These are phyloP conservation scores for Penicillium chermesinum DNA, from an alignment of 495 filamentous ascomycete species.

Conservation along the genomic window DNA sequence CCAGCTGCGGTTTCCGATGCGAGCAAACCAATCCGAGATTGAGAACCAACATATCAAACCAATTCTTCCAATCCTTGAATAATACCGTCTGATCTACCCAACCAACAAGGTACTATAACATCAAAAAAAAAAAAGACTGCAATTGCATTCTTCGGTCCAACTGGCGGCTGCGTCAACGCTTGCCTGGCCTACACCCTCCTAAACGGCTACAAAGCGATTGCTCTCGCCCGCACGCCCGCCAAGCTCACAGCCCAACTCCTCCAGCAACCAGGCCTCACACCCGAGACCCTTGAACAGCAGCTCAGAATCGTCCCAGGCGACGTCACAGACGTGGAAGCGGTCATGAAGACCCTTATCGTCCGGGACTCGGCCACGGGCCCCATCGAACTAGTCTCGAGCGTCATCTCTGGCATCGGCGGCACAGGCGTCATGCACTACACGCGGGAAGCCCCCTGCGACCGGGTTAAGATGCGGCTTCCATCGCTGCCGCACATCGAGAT, in stretches of 20 bases:
- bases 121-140: slow-evolving; percentile 6
- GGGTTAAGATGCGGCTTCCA: slow-evolving; percentile 10
- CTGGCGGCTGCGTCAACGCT: slow-evolving; percentile 38
- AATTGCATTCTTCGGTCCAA: slow-evolving; percentile 44
- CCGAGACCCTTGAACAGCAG: slow-evolving; percentile 24
- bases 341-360: slow-evolving; percentile 26
- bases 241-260: slow-evolving; percentile 47
- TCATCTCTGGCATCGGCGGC: slow-evolving; percentile 47
- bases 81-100: too few relatives aligned
- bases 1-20: too few relatives aligned
- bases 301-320: slow-evolving; percentile 45
- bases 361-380: slow-evolving; percentile 3
- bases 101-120: too few relatives aligned
- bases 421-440: slow-evolving; percentile 8
- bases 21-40: too few relatives aligned
- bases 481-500: slow-evolving; percentile 16
- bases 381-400: slow-evolving; percentile 18
- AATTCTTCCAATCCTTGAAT: too few relatives aligned
- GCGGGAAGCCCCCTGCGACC: slow-evolving; percentile 14
- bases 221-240: slow-evolving; percentile 53
- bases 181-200: slow-evolving; percentile 43
- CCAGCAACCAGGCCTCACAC: slow-evolving; percentile 27
- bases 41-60: too few relatives aligned
- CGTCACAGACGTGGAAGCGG: slow-evolving; percentile 33
- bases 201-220: slow-evolving; percentile 35